Percentiles rank a stretch among this genome's conserved stretches.
phyloP scores from a whole-genome alignment of 495 filamentous ascomycete species.

The Aspergillus ostianus region DNA sequence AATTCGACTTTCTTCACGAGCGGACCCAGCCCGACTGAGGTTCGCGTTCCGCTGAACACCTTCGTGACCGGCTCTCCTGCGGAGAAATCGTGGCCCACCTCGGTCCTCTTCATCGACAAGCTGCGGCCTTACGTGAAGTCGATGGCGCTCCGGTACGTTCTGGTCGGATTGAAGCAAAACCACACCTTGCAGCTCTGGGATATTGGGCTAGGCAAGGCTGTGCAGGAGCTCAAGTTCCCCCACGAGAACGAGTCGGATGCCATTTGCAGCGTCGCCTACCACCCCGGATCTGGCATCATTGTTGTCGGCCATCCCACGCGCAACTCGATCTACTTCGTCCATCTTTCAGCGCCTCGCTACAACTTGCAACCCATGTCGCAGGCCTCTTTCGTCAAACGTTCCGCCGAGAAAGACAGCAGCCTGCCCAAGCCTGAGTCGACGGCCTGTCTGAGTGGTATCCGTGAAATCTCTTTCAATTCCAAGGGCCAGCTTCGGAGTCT shows the following conservation, averaged over 20 bases:
- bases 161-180: conserved; percentile 98
- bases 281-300: conserved; percentile 84
- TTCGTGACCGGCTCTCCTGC: conserved; percentile 72
- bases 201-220: conserved; percentile 87
- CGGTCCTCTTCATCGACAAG: conserved; percentile 94
- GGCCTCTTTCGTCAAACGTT: conserved; percentile 75
- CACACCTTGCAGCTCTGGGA: conserved; percentile 99
- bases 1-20: conserved; percentile 53
- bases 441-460: conserved; percentile 90
- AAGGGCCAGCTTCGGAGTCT: conserved; percentile 88
- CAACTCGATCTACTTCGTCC: conserved; percentile 96
- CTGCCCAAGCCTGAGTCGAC: conserved; percentile 87
- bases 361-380: conserved; percentile 76
- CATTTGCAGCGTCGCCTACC: conserved; percentile 93
- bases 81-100: conserved; percentile 93
- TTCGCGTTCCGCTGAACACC: conserved; percentile 74
- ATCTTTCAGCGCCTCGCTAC: conserved; percentile 90
- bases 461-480: conserved; percentile 87
- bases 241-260: conserved; percentile 96
- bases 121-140: conserved; percentile 83
- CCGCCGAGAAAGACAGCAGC: conserved; percentile 67
- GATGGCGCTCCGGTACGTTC: conserved; percentile 83
- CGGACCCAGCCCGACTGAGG: conserved; percentile 60
- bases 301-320: conserved; percentile 93
- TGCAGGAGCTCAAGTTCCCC: conserved; percentile 94